A percentile compares a stretch with the other conserved stretches of the same genome.
Conservation (phyloP, 106 monocot species). For the Alisma plantagoaquatica region DNA sequence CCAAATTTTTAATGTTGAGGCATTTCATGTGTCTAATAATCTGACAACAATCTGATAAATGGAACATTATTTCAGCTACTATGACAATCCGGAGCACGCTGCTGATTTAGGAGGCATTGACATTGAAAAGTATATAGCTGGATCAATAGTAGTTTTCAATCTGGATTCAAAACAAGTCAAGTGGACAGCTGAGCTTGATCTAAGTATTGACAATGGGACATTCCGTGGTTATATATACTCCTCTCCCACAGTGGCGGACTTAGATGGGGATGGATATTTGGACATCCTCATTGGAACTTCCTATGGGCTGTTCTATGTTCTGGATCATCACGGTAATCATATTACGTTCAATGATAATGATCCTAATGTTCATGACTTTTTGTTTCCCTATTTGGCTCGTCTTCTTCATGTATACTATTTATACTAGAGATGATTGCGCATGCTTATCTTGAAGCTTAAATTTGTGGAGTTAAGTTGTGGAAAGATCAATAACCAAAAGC, state of each 20-base stretch:
- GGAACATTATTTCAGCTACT: slow-evolving; percentile 70
- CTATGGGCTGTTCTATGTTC: slow-evolving; percentile 74
- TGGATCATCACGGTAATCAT: slow-evolving; percentile 86
- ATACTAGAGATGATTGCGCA: no score
- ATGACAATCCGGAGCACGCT: slow-evolving; percentile 65
- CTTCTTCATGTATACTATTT: no score
- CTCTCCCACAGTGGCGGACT: slow-evolving; percentile 86
- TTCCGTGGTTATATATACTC: slow-evolving; percentile 77
- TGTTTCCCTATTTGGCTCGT: no score
- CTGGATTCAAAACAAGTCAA: slow-evolving; percentile 93
- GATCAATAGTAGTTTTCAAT: slow-evolving; percentile 91
- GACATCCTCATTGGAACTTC: slow-evolving; percentile 95
- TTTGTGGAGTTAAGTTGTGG: no score
- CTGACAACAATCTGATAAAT: not conserved
- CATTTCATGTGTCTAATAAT: no score
- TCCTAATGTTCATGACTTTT: no score
- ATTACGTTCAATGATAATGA: no score
- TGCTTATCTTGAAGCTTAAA: no score
- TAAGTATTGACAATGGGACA: slow-evolving; percentile 63
- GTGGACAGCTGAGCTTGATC: slow-evolving; percentile 80
- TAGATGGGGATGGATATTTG: slow-evolving; percentile 96
- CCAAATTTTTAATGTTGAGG: no score
- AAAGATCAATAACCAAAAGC: no score
- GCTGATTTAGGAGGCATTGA: slow-evolving; percentile 75
- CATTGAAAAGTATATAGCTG: slow-evolving; percentile 88